Base-by-base conservation (phyloP, 75 land plant genomes). In the Selaginella moellendorffii region DNA sequence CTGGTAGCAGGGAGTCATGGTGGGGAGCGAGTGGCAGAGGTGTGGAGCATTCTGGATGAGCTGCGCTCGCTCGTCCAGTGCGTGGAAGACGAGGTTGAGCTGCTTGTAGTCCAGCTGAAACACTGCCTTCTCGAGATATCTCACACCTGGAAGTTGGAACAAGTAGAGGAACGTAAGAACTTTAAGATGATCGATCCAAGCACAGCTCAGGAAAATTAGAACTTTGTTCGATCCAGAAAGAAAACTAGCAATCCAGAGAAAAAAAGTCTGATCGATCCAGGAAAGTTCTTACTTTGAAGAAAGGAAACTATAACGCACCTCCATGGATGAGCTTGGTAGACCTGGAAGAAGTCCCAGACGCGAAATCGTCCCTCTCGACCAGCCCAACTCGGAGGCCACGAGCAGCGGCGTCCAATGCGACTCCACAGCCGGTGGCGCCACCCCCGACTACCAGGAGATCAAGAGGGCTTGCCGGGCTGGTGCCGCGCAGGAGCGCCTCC, bases 1-100 rank as follows among this genome's bases (percentile, higher is more conserved):
- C 53, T 71, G 67, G 69, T 89, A 95, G 69, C 99, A 95, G n/a
- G 99, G 99, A 0, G 99, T 95, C 99, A 89, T 95, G 62, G 88
- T 86, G 27, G 99, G 85, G 65, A 95, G 68, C 31, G 99, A 74
- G 67, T 82, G 77, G 67, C 96, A 86, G n/a, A 95, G 71, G 67
- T 95, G 99, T 24, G 99, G 96, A 21, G 96, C 99, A 79, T 95
- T 95, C 2, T 83, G 76, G 54, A 95, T 82, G 27, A 95, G 82
- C 54, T 74, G 87, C 30, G 88, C 83, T 2, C 99, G 96, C 72
- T 95, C 99, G 72, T 78, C 88, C 53, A 95, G 80, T 18, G 99
- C 99, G 77, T 95, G 99, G 68, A 95, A 89, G 21, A 95, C 99
- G 52, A 95, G 79, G 69, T 84, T 88, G 60, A 95, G 52, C 28